phyloP scores from a whole-genome alignment of 176 grass and related monocot species.

The Themeda triandra region DNA sequence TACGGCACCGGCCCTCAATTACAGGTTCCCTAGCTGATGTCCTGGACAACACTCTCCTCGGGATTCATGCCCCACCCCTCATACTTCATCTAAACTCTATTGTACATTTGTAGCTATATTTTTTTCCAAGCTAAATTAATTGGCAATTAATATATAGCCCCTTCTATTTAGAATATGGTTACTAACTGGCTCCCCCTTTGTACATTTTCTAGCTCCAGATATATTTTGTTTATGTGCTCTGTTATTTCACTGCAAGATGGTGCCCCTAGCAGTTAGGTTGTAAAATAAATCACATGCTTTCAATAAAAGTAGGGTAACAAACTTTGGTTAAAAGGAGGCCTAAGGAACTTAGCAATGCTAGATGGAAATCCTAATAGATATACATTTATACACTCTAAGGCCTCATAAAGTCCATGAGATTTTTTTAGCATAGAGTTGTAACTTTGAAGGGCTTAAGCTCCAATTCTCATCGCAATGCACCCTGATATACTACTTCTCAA shows the following conservation, averaged over 20 bases:
- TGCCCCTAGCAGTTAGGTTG: not conserved
- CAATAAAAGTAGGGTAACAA: not conserved
- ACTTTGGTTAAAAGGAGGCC: not conserved
- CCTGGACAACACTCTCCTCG: not conserved
- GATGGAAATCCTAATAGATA: not conserved
- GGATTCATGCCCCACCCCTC: not conserved
- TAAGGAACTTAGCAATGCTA: not conserved
- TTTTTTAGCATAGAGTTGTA: not conserved
- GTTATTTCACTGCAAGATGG: too few relatives aligned
- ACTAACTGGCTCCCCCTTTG: not conserved
- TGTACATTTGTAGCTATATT: not conserved
- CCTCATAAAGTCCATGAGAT: not conserved
- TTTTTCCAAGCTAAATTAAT: not conserved
- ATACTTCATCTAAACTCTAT: not conserved
- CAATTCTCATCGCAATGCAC: not conserved
- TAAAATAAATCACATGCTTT: not conserved
- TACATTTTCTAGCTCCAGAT: not conserved
- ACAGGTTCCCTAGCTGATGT: not conserved
- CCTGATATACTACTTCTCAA: not conserved
- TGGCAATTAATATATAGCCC: not conserved
- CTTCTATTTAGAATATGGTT: not conserved
- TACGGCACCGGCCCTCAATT: not conserved
- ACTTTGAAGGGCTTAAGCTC: not conserved
- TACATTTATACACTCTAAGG: not conserved
- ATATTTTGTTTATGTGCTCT: not conserved